Percentiles rank a stretch among this genome's conserved stretches.
Evolutionary conservation across 2,329 filamentous ascomycete genomes (phyloP).

Genomic region (Cytospora piceae): DNA sequence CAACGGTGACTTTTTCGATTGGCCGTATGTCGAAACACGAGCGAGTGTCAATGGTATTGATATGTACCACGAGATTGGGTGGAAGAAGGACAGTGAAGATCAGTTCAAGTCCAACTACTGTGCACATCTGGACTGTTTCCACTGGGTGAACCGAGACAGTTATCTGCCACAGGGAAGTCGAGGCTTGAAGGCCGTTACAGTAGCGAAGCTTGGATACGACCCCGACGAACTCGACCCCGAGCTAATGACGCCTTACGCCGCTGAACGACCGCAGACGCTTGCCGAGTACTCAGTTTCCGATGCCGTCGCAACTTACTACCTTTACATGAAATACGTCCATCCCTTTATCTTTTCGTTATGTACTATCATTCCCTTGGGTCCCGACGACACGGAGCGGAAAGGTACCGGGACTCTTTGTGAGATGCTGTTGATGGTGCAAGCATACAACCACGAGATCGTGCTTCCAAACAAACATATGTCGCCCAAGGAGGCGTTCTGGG

Average conservation of each 20-base stretch:
- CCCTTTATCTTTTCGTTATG: slow-evolving; percentile 99
- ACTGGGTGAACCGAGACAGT: slow-evolving; percentile 98
- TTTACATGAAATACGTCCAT: slow-evolving; percentile 99
- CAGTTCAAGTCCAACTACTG: slow-evolving; percentile 96
- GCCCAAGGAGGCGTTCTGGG: slow-evolving; percentile 91
- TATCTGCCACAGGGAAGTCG: slow-evolving; percentile 96
- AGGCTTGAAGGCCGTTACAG: slow-evolving; percentile 95
- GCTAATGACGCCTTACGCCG: slow-evolving; percentile 91
- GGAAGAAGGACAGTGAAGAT: slow-evolving; percentile 92
- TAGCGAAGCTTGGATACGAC: slow-evolving; percentile 97
- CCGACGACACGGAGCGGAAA: slow-evolving; percentile 91
- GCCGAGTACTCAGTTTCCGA: slow-evolving; percentile 99
- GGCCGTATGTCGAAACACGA: slow-evolving; percentile 95
- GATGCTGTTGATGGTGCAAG: slow-evolving; percentile 99
- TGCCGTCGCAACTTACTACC: slow-evolving; percentile 96
- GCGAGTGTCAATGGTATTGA: slow-evolving; percentile 95
- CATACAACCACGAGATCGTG: slow-evolving; percentile 88
- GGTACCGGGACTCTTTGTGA: slow-evolving; percentile 98
- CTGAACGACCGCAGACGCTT: slow-evolving; percentile 87
- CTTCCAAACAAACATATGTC: slow-evolving; percentile 95
- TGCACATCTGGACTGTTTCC: slow-evolving; percentile 98
- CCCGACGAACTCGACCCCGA: slow-evolving; percentile 97
- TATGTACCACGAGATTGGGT: slow-evolving; percentile 99
- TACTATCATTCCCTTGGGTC: slow-evolving; percentile 90
- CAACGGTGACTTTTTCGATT: slow-evolving; percentile 99